phyloP scores from a whole-genome alignment of 2,329 filamentous ascomycete species.

The Colletotrichum tamarilloi region DNA sequence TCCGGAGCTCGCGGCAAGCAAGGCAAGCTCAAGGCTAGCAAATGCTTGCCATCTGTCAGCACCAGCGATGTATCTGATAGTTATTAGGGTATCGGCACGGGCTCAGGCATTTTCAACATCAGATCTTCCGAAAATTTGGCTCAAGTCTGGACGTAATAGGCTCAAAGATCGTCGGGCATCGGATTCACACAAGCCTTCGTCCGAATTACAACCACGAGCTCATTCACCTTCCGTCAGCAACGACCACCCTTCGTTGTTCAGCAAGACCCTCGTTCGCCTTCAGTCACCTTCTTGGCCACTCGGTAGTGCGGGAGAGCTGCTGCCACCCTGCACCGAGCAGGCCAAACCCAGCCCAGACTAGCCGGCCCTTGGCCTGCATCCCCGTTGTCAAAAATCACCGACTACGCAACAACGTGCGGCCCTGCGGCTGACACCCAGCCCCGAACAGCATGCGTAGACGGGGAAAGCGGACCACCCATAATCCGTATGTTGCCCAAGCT shows the following conservation, averaged over 20 bases:
- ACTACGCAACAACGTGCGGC: background rate
- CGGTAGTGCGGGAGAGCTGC: slow-evolving; percentile 4
- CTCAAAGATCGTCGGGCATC: background rate
- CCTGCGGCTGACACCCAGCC: slow-evolving; percentile 16
- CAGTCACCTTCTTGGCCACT: slow-evolving; percentile 12
- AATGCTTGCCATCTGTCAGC: slow-evolving; percentile 1
- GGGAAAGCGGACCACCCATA: background rate
- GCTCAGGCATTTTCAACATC: background rate
- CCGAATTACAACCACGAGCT: background rate
- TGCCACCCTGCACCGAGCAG: slow-evolving; percentile 17
- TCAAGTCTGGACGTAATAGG: background rate
- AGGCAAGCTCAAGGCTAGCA: background rate
- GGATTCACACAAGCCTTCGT: background rate
- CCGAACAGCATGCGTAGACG: background rate
- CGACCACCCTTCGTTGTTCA: background rate
- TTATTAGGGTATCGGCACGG: background rate
- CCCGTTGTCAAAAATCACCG: slow-evolving; percentile 23
- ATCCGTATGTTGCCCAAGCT: background rate
- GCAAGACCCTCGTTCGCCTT: background rate
- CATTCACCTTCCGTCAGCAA: background rate
- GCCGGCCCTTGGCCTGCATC: slow-evolving; percentile 14
- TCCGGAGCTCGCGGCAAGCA: slow-evolving; percentile 2
- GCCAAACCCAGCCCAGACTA: slow-evolving; percentile 8
- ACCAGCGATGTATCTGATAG: slow-evolving; percentile 2
- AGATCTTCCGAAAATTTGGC: background rate